Evolutionary conservation across 768 basidiomycete species (phyloP), one percentile per base, ranked within the genome.

Genomic region (Hebeloma cylindrosporum): DNA sequence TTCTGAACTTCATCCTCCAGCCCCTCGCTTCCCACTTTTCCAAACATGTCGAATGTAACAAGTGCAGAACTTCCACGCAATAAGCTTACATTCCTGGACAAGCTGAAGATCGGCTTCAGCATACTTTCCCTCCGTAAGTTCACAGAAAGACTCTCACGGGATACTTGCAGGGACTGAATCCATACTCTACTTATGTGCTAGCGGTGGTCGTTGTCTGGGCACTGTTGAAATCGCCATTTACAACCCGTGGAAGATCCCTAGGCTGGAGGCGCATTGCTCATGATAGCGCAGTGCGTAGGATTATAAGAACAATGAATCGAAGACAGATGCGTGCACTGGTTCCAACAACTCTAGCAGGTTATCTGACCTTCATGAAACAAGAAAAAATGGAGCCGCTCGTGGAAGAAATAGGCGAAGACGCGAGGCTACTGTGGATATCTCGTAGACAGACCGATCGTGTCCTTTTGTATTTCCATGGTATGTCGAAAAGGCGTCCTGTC

Each of bases 401-500:
- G 10, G 44, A 55, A 22, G 17, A 38, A 3, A 40, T 51, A 10
- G 49, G 27, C 7, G 32, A 7, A 16, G 43, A 33, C 7, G 50
- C 30, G 13, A 20, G 25, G 17, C 11, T 55, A 25, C 30, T 51
- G 18, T 55, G 53, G 53, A 43, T 55, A 25, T 50, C 47, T 14
- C 29, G 35, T n/a, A 45, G 45, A 28, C 40, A 30, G 6, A 20
- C 47, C 2, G 36, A 45, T n/a, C 32, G 36, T 10, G 46, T 51
- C 8, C 45, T 55, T n/a, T 34, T 55, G 10, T 55, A 55, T 37
- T 28, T 55, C 18, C 53, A 55, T 13, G n/a, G n/a, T n/a, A n/a
- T n/a, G n/a, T n/a, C n/a, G n/a, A n/a, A n/a, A n/a, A n/a, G n/a
- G n/a, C n/a, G n/a, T n/a, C n/a, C n/a, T n/a, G n/a, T n/a, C n/a